Percentiles rank a stretch among this genome's conserved stretches.
These are phyloP conservation scores for Aspergillus thermomutatus DNA, from an alignment of 2,329 filamentous ascomycete genomes.

Conservation along the genomic window DNA sequence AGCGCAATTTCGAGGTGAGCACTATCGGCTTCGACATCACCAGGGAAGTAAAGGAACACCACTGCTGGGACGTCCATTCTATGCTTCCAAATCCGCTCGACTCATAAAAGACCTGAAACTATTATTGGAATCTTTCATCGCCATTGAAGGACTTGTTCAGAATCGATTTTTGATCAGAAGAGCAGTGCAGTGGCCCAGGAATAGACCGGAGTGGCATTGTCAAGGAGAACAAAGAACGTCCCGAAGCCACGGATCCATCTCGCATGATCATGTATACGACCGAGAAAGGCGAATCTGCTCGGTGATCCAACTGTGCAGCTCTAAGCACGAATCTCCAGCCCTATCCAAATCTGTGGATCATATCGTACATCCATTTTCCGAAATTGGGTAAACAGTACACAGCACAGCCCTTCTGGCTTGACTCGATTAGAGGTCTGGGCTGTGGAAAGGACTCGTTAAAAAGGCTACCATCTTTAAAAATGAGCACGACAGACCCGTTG, in stretches of 20 bases:
- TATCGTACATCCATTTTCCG: background rate
- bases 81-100: background rate
- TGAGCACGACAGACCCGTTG: background rate
- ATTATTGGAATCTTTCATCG: background rate
- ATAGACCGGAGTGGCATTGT: background rate
- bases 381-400: background rate
- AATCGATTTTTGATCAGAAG: background rate
- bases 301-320: background rate
- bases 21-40: background rate
- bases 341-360: background rate
- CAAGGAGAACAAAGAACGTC: background rate
- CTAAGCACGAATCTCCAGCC: background rate
- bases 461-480: background rate
- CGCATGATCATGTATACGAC: background rate
- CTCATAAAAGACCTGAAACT: background rate
- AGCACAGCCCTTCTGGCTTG: background rate
- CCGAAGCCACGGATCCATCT: background rate
- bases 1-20: background rate
- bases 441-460: background rate
- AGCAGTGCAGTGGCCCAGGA: background rate
- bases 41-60: background rate
- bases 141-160: background rate
- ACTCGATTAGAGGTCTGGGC: background rate
- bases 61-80: background rate
- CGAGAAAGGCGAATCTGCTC: background rate